Evolutionary conservation across 805 yeast species (phyloP), one percentile per base, ranked within the genome.

Genomic region (Nadsonia fulvescens): DNA sequence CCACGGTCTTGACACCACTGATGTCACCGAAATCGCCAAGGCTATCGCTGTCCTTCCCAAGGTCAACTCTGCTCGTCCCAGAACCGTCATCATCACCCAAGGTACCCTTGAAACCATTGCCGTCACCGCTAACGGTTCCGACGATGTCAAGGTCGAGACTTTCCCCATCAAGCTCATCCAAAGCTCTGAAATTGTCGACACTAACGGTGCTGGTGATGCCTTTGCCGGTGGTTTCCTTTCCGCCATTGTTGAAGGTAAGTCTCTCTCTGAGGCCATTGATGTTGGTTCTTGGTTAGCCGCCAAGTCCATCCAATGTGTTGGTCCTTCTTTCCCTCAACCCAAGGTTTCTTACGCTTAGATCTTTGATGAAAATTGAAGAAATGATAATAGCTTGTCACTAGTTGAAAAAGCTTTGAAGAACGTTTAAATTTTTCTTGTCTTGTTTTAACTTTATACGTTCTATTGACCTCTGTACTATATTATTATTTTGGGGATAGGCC

Each of bases 161-260:
- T 71, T 51, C 61, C 61, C 74, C 26, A 93, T 89, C 30, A 75
- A 67, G 40, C 66, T 72, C 32, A 66, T 89, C 45, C 75, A 66
- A 21, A 42, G 66, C 23, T 54, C 63, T 23, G 62, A 73, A 53
- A 64, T 89, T 33, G 71, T 64, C 32, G 99, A 89, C 61, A 79
- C 96, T 46, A 89, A 86, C 59, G 98, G 98, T 60, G 96, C 96
- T 24, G 96, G 96, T 54, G 95, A 86, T 50, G 94, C 95, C 8
- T 86, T 86, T 48, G 96, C 95, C 30, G 91, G 89, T 44, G 96
- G 96, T 32, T 83, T 86, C 53, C 55, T 82, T 37, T 93, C 93
- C 34, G 89, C 83, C 32, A 57, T 83, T 38, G 91, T 81, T 30
- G 57, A 71, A 52, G 79, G 72, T 37, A 69, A 75, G 50, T 40